phyloP scores from a whole-genome alignment of 1,284 basidiomycete species.

The Trametes versicolor region DNA sequence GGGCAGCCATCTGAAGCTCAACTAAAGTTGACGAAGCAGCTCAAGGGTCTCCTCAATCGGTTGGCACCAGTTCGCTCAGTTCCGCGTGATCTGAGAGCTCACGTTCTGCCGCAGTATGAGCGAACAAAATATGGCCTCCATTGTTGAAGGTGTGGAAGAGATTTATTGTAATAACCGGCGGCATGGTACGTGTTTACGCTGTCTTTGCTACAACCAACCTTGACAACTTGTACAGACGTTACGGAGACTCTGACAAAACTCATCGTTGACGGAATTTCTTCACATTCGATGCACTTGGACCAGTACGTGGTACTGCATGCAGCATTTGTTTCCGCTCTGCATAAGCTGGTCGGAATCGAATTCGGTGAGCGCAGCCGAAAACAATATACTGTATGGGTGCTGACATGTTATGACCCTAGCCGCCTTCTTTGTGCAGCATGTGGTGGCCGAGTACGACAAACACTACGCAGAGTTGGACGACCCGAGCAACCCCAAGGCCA shows the following conservation, averaged over 20 bases:
- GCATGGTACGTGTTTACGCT: conserved; percentile 67
- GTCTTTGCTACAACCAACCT: too few relatives aligned
- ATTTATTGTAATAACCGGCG: conserved; percentile 84
- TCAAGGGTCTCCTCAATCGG: conserved; percentile 93
- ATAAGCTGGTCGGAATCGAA: conserved; percentile 90
- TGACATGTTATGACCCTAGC: conserved; percentile 53
- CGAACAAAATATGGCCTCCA: conserved; percentile 89
- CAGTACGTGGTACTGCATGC: conserved; percentile 94
- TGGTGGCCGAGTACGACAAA: conserved; percentile 72
- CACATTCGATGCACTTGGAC: conserved; percentile 87
- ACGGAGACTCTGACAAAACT: conserved; percentile 83
- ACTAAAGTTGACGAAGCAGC: conserved; percentile 77
- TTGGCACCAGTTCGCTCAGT: conserved; percentile 44
- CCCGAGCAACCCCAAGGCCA: conserved; percentile 29
- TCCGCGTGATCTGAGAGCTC: conserved; percentile 1
- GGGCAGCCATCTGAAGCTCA: conserved; percentile 59
- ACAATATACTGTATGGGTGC: conserved; percentile 10
- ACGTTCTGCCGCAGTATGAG: conserved; percentile 66
- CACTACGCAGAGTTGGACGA: conserved; percentile 51
- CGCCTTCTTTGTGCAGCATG: conserved; percentile 80
- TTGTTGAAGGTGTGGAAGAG: conserved; percentile 82
- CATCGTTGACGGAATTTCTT: conserved; percentile 86
- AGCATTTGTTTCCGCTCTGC: conserved; percentile 85
- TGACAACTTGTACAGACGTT: conserved; percentile 66
- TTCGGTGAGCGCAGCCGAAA: conserved; percentile 69